Evolutionary conservation across 2,329 filamentous ascomycete species (phyloP).

Genomic region (Aspergillus quadricinctus): DNA sequence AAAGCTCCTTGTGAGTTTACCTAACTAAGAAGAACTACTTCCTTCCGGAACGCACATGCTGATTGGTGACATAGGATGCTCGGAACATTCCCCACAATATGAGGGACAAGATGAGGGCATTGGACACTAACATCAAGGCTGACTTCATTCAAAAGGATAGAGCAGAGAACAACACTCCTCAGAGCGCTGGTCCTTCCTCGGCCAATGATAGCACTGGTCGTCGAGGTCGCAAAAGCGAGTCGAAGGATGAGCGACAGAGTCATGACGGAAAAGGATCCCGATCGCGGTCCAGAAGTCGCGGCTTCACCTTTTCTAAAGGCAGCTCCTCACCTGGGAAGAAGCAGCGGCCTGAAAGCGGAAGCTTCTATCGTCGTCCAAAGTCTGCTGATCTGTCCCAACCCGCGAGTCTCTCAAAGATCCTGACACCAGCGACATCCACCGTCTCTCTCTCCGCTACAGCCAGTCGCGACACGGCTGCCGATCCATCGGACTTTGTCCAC

Average conservation of each 20-base stretch:
- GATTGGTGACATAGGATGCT: conserved; percentile 59
- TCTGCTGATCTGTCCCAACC: conserved; percentile 66
- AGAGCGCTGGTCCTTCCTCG: conserved; percentile 37
- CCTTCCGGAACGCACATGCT: not conserved
- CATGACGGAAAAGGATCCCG: conserved; percentile 45
- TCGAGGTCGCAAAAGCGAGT: conserved; percentile 41
- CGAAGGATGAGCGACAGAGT: conserved; percentile 34
- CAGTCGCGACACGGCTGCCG: conserved; percentile 68
- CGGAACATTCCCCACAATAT: conserved; percentile 93
- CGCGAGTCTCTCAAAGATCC: conserved; percentile 51
- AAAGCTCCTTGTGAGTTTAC: conserved; percentile 51
- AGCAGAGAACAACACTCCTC: conserved; percentile 57
- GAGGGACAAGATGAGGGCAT: conserved; percentile 86
- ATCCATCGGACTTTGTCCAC: conserved; percentile 77
- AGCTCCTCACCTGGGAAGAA: conserved; percentile 70
- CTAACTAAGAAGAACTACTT: not conserved
- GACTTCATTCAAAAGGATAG: conserved; percentile 92
- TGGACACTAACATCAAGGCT: conserved; percentile 86
- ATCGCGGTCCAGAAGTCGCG: conserved; percentile 61
- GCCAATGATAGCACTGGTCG: conserved; percentile 26
- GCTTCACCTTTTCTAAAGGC: conserved; percentile 73
- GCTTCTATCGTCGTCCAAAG: conserved; percentile 65
- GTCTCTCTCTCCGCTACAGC: conserved; percentile 55
- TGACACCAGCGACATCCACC: conserved; percentile 53
- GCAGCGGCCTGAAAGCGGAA: conserved; percentile 61